These are phyloP conservation scores for Clitoria ternatea DNA, from an alignment of 306 rosid species.

Conservation along the genomic window DNA sequence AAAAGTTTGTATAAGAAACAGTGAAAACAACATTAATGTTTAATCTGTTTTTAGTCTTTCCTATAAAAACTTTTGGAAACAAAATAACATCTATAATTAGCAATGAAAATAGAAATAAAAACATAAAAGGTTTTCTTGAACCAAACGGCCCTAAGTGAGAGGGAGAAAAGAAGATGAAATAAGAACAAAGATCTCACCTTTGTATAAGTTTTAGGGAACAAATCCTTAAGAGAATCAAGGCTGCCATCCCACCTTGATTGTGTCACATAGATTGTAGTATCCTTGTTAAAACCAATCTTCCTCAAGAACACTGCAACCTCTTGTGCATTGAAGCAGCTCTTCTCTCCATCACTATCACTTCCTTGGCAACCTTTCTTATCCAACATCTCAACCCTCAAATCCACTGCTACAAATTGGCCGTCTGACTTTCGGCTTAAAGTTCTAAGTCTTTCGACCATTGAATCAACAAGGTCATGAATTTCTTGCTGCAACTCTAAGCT, in stretches of 20 bases:
- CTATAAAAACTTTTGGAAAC: too few species aligned
- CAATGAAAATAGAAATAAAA: too few species aligned
- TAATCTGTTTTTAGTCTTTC: too few species aligned
- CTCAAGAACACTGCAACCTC: conserved; percentile 77
- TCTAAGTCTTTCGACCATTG: conserved; percentile 76
- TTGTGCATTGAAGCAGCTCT: conserved; percentile 76
- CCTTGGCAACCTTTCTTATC: conserved; percentile 76
- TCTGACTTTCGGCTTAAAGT: conserved; percentile 83
- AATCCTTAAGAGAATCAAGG: conserved; percentile 84
- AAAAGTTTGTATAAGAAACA: too few species aligned
- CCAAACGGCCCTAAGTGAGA: too few species aligned
- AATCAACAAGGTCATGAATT: conserved; percentile 69
- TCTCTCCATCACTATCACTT: conserved; percentile 53
- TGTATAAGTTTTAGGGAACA: conserved; percentile 84
- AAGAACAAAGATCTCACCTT: conserved; percentile 53
- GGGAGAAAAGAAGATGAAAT: neutral
- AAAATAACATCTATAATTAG: too few species aligned
- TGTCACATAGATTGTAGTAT: conserved; percentile 85
- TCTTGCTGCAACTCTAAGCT: conserved; percentile 81
- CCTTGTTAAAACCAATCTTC: conserved; percentile 77
- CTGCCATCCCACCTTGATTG: conserved; percentile 86
- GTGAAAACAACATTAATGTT: too few species aligned
- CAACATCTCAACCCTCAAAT: conserved; percentile 84
- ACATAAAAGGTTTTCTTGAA: too few species aligned
- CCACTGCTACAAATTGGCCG: conserved; percentile 81